Percentiles rank a stretch among this genome's conserved stretches.
Conservation (phyloP, 2,329 filamentous ascomycete genomes). For the Orbilia oligospora region DNA sequence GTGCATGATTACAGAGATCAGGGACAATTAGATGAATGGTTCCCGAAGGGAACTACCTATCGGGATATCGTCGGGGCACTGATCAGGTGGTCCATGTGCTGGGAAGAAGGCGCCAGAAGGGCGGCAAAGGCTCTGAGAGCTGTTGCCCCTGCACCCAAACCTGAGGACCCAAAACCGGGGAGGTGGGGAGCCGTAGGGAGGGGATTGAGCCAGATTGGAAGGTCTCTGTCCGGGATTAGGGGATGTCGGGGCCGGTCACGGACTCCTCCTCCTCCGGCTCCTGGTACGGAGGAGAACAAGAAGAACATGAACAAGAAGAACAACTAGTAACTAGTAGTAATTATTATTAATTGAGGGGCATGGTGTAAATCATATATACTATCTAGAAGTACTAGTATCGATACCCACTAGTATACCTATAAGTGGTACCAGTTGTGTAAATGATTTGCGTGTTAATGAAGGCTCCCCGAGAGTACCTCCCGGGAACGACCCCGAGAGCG, state of each 20-base stretch:
- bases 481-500: too few relatives aligned
- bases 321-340: too few relatives aligned
- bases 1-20: constrained; percentile 14
- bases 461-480: neutral
- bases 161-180: neutral
- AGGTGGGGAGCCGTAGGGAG: constrained; percentile 12
- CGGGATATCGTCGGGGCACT: constrained; percentile 10
- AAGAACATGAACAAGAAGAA: too few relatives aligned
- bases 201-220: neutral
- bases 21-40: constrained; percentile 23
- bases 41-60: constrained; percentile 21
- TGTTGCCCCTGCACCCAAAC: constrained; percentile 1
- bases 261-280: neutral
- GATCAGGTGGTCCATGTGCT: constrained; percentile 41
- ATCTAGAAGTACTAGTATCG: too few relatives aligned
- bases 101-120: constrained; percentile 12
- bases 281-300: neutral
- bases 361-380: too few relatives aligned
- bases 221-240: constrained; percentile 13
- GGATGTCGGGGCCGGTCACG: neutral
- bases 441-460: too few relatives aligned
- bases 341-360: too few relatives aligned
- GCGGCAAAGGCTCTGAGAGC: constrained; percentile 12
- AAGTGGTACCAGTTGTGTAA: too few relatives aligned
- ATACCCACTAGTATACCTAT: too few relatives aligned